Percentiles rank a stretch among this genome's conserved stretches.
Evolutionary conservation across 495 filamentous ascomycete species (phyloP).

Genomic region (Penicillium argentinense): DNA sequence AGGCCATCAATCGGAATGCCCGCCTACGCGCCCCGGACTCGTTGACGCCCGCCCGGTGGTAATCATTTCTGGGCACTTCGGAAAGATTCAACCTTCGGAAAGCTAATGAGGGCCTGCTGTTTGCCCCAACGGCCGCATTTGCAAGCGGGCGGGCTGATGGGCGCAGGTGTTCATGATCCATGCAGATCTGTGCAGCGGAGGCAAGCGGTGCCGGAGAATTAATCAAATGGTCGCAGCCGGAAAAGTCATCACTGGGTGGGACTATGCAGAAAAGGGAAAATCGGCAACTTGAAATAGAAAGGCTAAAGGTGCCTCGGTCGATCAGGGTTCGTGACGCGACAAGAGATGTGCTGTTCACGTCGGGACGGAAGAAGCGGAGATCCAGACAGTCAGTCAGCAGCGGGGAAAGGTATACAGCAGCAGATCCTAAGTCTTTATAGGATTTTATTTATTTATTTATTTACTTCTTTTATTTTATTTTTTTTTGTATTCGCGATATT

Average conservation of each 20-base stretch:
- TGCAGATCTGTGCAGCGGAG: neutral
- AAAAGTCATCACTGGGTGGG: neutral
- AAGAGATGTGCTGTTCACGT: too few relatives aligned
- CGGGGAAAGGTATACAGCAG: too few relatives aligned
- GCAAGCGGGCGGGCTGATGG: constrained; percentile 10
- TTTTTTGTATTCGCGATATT: too few relatives aligned
- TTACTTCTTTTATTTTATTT: too few relatives aligned
- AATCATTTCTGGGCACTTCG: too few relatives aligned
- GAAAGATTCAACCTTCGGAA: too few relatives aligned
- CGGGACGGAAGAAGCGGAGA: too few relatives aligned
- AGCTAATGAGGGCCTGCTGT: neutral
- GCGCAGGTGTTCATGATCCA: neutral
- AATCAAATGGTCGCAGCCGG: neutral
- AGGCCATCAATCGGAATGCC: constrained; percentile 7
- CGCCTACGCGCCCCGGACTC: neutral
- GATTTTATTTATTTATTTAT: too few relatives aligned
- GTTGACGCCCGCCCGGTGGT: too few relatives aligned
- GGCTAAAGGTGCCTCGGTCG: neutral
- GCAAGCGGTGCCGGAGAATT: constrained; percentile 5
- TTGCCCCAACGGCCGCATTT: constrained; percentile 7
- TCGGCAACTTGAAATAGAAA: too few relatives aligned
- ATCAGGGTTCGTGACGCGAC: neutral
- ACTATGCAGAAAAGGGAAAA: neutral
- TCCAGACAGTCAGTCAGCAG: neutral
- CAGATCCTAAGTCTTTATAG: too few relatives aligned